phyloP scores from a whole-genome alignment of 1,139 yeast genomes.

The Saccharomycopsis hybrid region DNA sequence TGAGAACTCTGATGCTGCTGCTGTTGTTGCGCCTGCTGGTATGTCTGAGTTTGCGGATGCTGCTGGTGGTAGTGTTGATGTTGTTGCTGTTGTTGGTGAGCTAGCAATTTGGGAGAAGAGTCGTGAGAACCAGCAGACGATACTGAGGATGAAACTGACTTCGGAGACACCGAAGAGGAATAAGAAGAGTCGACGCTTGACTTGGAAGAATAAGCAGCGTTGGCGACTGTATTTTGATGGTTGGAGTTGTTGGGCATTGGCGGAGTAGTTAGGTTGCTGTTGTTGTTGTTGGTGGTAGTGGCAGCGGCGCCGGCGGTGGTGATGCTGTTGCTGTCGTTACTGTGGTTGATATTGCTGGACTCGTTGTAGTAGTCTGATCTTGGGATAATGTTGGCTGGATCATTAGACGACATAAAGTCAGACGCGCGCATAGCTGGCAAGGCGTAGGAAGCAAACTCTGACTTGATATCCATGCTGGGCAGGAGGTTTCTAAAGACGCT shows the following conservation, averaged over 20 bases:
- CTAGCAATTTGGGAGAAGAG: conserved; percentile 9
- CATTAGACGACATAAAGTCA: not conserved
- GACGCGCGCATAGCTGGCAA: not conserved
- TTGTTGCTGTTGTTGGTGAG: no score
- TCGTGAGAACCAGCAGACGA: conserved; percentile 10
- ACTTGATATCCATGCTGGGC: conserved; percentile 9
- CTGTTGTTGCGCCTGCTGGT: not conserved
- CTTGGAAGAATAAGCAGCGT: conserved; percentile 4
- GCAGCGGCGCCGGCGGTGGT: not conserved
- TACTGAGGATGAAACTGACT: conserved; percentile 15
- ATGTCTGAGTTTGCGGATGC: not conserved
- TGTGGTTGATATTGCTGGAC: not conserved
- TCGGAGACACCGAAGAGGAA: conserved; percentile 16
- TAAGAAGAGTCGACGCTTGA: conserved; percentile 11
- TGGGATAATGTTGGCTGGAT: not conserved
- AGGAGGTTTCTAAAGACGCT: no score
- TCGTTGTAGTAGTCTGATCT: conserved; percentile 1
- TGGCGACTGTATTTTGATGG: no score
- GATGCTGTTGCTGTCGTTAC: not conserved
- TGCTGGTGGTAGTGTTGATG: no score
- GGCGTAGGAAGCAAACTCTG: not conserved
- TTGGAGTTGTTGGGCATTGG: no score
- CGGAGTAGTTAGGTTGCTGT: not conserved
- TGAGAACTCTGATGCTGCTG: not conserved
- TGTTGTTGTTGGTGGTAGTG: not conserved